phyloP scores from a whole-genome alignment of 139 green algal genomes.

The Spirogloea muscicola region DNA sequence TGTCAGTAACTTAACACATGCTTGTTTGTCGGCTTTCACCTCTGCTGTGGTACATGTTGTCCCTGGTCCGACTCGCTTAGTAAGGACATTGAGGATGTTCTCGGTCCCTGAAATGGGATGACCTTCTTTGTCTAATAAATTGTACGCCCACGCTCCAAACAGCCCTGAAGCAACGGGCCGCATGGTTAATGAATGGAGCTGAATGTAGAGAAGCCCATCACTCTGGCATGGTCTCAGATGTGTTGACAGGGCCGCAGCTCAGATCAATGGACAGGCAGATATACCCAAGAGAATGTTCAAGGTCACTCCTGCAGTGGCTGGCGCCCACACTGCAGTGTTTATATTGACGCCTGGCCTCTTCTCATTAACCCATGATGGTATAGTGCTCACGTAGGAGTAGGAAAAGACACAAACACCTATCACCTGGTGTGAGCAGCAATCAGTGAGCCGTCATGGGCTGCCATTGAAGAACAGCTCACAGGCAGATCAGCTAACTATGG shows the following conservation, averaged over 20 bases:
- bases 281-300: conserved; percentile 29
- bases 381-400: conserved; percentile 35
- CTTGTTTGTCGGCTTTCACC: no score
- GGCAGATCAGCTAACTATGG: no score
- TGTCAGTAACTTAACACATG: no score
- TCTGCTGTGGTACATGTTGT: no score
- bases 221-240: no score
- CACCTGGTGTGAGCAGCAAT: no score
- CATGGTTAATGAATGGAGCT: no score
- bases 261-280: no score
- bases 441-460: no score
- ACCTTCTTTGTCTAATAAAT: conserved; percentile 12
- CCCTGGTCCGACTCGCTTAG: not conserved
- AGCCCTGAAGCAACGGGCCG: conserved; percentile 18
- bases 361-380: conserved; percentile 40
- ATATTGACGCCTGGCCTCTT: conserved; percentile 27
- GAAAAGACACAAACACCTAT: conserved; percentile 33
- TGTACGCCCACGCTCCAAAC: conserved; percentile 27
- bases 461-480: no score
- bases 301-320: not conserved
- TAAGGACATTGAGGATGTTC: conserved; percentile 32
- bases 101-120: conserved; percentile 20
- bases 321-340: conserved; percentile 21
- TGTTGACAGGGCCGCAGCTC: no score
- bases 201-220: no score